These are phyloP conservation scores for Colletotrichum trifolii DNA, from an alignment of 2,329 filamentous ascomycete species.

Conservation along the genomic window DNA sequence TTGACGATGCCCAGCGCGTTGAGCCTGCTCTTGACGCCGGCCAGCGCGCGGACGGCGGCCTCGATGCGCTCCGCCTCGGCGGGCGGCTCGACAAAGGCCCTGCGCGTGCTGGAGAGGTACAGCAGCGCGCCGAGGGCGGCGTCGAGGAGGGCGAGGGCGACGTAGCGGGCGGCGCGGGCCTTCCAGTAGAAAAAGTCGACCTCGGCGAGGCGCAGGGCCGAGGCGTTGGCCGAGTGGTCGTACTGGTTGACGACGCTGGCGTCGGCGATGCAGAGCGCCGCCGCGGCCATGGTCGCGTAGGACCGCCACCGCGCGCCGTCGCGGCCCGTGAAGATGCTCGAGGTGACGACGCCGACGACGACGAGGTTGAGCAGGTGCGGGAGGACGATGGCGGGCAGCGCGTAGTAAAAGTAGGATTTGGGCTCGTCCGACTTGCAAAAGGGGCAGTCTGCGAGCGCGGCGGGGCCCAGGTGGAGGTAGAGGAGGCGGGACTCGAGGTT, in stretches of 20 bases:
- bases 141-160: conserved; percentile 75
- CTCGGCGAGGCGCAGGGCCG: conserved; percentile 70
- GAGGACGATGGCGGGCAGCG: conserved; percentile 75
- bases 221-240: conserved; percentile 72
- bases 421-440: conserved; percentile 83
- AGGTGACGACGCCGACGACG: conserved; percentile 79
- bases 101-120: conserved; percentile 82
- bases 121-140: conserved; percentile 71
- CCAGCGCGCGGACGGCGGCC: conserved; percentile 64
- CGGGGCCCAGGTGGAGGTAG: conserved; percentile 86
- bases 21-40: conserved; percentile 72
- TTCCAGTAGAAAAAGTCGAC: conserved; percentile 80
- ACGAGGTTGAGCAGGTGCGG: conserved; percentile 86
- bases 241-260: conserved; percentile 73
- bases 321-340: conserved; percentile 70
- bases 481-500: conserved; percentile 79
- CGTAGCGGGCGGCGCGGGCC: conserved; percentile 69
- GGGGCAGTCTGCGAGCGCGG: conserved; percentile 77
- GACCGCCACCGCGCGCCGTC: conserved; percentile 76
- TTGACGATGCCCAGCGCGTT: conserved; percentile 79
- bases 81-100: conserved; percentile 75
- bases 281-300: conserved; percentile 72
- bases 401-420: conserved; percentile 81
- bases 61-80: conserved; percentile 75
- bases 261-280: conserved; percentile 71